Conservation (phyloP, 192 early-diverging fungal genomes). For the Backusella parvicylindrica region DNA sequence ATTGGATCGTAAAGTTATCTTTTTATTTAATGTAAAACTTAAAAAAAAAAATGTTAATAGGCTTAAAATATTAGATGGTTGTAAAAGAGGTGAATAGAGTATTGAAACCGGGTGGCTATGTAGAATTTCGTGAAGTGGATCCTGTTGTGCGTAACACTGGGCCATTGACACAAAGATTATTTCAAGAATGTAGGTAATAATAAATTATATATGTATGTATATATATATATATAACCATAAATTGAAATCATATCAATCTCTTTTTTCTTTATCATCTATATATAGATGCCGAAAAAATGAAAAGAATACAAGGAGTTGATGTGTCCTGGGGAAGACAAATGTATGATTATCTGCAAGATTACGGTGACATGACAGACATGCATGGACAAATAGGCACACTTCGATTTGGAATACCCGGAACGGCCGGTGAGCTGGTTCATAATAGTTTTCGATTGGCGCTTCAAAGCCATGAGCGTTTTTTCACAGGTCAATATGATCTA, state of each 20-base stretch:
- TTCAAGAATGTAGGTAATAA: background rate
- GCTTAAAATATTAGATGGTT: background rate
- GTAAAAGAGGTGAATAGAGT: slow-evolving; percentile 27
- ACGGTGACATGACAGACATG: slow-evolving; percentile 4
- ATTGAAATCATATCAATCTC: background rate
- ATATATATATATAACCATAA: too few species aligned
- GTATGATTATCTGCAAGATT: background rate
- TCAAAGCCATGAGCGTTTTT: background rate
- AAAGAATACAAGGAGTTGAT: background rate
- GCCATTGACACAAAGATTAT: slow-evolving; percentile 3
- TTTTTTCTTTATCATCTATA: background rate
- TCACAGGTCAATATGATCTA: background rate
- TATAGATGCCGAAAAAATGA: background rate
- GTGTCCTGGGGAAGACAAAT: background rate
- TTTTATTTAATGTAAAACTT: background rate
- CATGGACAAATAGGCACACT: background rate
- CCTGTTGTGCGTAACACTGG: slow-evolving; percentile 19
- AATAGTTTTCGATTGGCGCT: background rate
- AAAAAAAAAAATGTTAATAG: background rate
- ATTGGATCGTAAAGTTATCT: slow-evolving; percentile 15
- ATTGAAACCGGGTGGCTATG: slow-evolving; percentile 38
- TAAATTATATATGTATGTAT: too few species aligned
- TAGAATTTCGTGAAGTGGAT: slow-evolving; percentile 38
- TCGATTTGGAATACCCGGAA: background rate
- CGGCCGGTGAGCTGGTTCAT: background rate